Conservation (phyloP, 2,329 filamentous ascomycete species). For the Talaromyces sp. region DNA sequence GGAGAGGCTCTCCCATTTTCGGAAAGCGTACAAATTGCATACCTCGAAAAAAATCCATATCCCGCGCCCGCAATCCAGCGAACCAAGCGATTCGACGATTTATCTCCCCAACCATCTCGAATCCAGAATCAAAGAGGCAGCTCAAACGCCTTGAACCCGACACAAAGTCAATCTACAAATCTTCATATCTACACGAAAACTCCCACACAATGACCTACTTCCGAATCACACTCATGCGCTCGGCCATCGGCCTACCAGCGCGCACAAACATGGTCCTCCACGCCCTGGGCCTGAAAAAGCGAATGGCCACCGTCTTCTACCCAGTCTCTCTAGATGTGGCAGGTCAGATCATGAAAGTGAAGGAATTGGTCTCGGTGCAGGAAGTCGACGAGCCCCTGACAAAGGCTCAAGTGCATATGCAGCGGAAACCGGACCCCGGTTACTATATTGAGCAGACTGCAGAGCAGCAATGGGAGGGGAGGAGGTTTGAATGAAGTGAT, state of each 20-base stretch:
- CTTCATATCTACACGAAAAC: not conserved
- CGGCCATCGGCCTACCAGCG: slow-evolving; percentile 78
- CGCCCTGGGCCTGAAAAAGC: slow-evolving; percentile 78
- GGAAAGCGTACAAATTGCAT: not conserved
- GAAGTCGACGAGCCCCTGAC: slow-evolving; percentile 29
- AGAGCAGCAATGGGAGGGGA: slow-evolving; percentile 15
- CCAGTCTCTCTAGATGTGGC: slow-evolving; percentile 75
- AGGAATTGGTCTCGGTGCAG: slow-evolving; percentile 64
- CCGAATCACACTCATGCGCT: slow-evolving; percentile 84
- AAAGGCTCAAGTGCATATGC: slow-evolving; percentile 63
- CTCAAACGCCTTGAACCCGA: not conserved
- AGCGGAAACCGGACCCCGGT: slow-evolving; percentile 69
- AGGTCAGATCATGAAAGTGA: slow-evolving; percentile 89
- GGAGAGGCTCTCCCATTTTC: not conserved
- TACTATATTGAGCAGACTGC: slow-evolving; percentile 64
- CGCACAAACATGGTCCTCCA: slow-evolving; percentile 75
- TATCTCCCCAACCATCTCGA: not conserved
- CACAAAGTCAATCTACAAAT: not conserved
- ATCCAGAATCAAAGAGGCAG: not conserved
- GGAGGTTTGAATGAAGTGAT: slow-evolving; percentile 9
- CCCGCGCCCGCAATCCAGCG: not conserved
- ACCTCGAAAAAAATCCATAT: not conserved
- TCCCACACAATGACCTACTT: slow-evolving; percentile 65
- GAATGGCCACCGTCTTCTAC: slow-evolving; percentile 84
- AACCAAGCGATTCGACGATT: not conserved